Base-by-base conservation (phyloP, 148 eudicot genomes). In the Spergularia marina region DNA sequence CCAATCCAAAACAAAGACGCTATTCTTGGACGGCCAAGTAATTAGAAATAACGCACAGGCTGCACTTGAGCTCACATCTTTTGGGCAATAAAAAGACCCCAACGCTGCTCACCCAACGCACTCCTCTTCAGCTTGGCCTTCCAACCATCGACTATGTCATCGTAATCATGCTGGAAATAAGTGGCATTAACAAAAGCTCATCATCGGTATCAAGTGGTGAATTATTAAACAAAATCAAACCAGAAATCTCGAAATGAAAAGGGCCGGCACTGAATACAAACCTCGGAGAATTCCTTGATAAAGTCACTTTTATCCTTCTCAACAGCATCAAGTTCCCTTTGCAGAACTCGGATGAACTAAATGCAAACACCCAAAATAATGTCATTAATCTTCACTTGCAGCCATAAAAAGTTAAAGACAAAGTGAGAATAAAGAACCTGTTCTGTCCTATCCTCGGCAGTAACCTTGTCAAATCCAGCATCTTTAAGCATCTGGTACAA, bases 61-160 rank as follows among this genome's bases (percentile, higher is more conserved):
- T 25, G 12, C 59, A 6, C 53, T 23, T 11, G 12, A 15, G 12
- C 41, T 86, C 83, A 89, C 68, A 77, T 74, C 85, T 92, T 86
- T 74, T 78, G 70, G 73, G 92, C 97, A 64, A 90, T 71, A 71
- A 94, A 94, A 80, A 94, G 85, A 57, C 98, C 98, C 98, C 98
- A 91, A 59, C 85, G 84, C 82, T 94, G 98, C 90, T 94, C 91
- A 1, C 98, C 93, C 0, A 87, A 82, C 0, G 91, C 82, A 74
- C 81, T 91, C 76, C 98, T 84, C 16, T 85, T 62, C 68, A 91
- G 79, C 85, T 94, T 94, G 2, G 93, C 85, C 57, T 87, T 91
- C 98, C 98, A 94, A 23, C 98, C 98, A 10, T 87, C 91, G 71
- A 91, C 93, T 13, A 94, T 94, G 52, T 90, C 97, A 52, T 91